A percentile compares a stretch with the other conserved stretches of the same genome.
Evolutionary conservation across 305 asterid genomes (phyloP).

Genomic region (Solanum hybrid): DNA sequence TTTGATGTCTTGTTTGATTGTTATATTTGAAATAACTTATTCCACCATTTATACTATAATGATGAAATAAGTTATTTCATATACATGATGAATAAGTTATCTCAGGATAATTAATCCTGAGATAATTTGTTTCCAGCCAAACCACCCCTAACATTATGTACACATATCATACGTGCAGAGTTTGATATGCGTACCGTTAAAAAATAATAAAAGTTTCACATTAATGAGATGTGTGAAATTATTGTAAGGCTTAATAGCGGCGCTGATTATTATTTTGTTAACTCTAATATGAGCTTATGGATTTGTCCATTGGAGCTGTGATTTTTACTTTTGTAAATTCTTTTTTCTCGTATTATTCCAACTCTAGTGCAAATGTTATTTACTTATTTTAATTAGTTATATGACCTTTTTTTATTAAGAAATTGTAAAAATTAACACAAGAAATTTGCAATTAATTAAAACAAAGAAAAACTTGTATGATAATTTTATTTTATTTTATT

Average conservation of each 20-base stretch:
- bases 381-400: not conserved
- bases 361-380: not conserved
- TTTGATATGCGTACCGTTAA: not conserved
- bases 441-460: not conserved
- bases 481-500: not conserved
- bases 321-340: not conserved
- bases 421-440: not conserved
- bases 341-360: not conserved
- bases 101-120: no score
- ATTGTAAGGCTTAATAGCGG: not conserved
- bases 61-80: no score
- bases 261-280: not conserved
- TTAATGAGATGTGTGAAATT: not conserved
- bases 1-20: no score
- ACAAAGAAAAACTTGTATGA: not conserved
- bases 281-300: not conserved
- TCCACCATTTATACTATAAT: accelerated
- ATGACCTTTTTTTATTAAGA: not conserved
- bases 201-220: no score
- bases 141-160: not conserved
- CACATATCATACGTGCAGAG: not conserved
- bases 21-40: no score
- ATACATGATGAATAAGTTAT: no score
- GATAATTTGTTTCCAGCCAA: no score
- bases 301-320: not conserved